These are phyloP conservation scores for Aspergillus fumigatus DNA, from an alignment of 2,329 filamentous ascomycete genomes.

Conservation along the genomic window DNA sequence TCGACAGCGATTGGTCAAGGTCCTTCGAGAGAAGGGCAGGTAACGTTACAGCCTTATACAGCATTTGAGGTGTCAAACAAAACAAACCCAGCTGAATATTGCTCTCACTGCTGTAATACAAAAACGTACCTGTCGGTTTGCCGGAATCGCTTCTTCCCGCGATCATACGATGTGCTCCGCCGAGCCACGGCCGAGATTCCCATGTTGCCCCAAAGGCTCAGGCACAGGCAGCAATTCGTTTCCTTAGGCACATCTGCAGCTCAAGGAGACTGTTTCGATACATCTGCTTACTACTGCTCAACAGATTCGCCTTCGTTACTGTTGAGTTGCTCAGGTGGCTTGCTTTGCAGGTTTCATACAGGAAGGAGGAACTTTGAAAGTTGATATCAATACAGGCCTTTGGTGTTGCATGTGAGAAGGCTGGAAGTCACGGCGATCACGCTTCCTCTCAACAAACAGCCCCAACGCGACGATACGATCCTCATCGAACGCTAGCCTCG, in stretches of 20 bases:
- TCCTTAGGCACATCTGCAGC: neutral
- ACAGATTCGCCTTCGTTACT: neutral
- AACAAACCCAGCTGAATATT: no score
- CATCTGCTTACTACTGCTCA: neutral
- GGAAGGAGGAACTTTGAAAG: neutral
- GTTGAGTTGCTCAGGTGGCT: neutral
- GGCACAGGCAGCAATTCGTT: neutral
- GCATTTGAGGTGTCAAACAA: no score
- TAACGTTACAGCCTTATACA: no score
- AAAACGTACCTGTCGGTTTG: conserved; percentile 12
- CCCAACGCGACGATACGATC: conserved; percentile 15
- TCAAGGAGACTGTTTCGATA: neutral
- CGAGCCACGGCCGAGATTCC: neutral
- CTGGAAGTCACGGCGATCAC: neutral
- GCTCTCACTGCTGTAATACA: neutral
- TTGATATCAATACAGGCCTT: neutral
- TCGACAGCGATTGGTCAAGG: no score
- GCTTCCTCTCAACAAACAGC: conserved; percentile 6
- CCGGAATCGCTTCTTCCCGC: conserved; percentile 27
- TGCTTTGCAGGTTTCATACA: neutral
- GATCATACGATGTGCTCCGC: conserved; percentile 26
- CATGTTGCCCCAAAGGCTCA: neutral
- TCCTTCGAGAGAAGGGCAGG: no score
- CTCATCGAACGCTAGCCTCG: neutral
- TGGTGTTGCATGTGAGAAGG: conserved; percentile 1